Percentiles rank a stretch among this genome's conserved stretches.
These are phyloP conservation scores for Daldinia caldariorum DNA, from an alignment of 495 filamentous ascomycete species.

Conservation along the genomic window DNA sequence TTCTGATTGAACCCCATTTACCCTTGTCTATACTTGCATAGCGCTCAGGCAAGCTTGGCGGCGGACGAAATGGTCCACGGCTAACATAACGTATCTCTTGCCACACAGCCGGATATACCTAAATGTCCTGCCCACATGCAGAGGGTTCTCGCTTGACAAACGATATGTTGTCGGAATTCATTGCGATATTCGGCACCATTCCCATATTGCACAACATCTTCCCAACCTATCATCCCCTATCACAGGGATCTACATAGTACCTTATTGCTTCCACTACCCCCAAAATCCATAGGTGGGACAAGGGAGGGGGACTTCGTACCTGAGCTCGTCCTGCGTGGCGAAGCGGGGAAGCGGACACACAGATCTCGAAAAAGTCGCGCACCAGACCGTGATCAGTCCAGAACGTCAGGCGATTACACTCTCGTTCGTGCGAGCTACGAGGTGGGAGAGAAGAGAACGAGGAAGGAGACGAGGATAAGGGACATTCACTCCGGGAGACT, in stretches of 20 bases:
- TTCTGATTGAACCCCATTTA: slow-evolving; percentile 8
- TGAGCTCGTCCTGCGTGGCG: slow-evolving; percentile 3
- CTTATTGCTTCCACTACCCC: slow-evolving; percentile 4
- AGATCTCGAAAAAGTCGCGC: slow-evolving; percentile 10
- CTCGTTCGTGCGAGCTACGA: slow-evolving; percentile 8
- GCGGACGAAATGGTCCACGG: slow-evolving; percentile 6
- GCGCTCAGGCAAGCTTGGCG: not conserved
- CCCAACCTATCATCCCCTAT: slow-evolving; percentile 3
- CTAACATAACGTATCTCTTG: slow-evolving; percentile 6
- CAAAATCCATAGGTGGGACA: slow-evolving; percentile 19
- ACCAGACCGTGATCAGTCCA: slow-evolving; percentile 28
- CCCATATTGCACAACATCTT: slow-evolving; percentile 25
- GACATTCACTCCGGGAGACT: not conserved
- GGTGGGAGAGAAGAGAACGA: not conserved
- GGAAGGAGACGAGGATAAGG: not conserved
- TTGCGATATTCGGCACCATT: slow-evolving; percentile 3
- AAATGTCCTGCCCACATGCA: slow-evolving; percentile 4
- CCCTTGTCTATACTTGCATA: slow-evolving; percentile 11
- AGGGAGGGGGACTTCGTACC: slow-evolving; percentile 16
- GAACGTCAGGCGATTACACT: slow-evolving; percentile 28
- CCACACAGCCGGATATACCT: slow-evolving; percentile 12
- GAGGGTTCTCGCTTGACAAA: slow-evolving; percentile 14
- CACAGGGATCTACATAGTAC: slow-evolving; percentile 5
- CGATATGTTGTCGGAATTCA: slow-evolving; percentile 7
- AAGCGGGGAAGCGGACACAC: slow-evolving; percentile 14